Evolutionary conservation across 75 land plant species (phyloP).

Genomic region (Cryptomeria japonica): DNA sequence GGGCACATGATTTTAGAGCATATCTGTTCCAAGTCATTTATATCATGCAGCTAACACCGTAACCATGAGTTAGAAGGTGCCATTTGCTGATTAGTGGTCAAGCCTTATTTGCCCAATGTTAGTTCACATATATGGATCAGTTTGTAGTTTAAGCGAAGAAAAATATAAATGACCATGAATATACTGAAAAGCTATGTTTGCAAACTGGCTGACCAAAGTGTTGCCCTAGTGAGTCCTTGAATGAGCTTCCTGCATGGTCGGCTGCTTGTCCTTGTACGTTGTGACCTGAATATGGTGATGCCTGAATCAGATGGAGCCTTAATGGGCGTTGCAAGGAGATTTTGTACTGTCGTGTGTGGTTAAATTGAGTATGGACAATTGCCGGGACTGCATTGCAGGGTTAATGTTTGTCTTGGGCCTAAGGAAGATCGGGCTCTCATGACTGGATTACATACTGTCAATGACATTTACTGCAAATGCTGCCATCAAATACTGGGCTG

Average conservation of each 20-base stretch:
- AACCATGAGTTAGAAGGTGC: not conserved
- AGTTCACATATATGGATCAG: not conserved
- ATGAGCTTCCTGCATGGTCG: not conserved
- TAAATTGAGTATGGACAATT: conserved; percentile 15
- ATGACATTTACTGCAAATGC: conserved; percentile 56
- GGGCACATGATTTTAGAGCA: not conserved
- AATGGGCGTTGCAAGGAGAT: conserved; percentile 11
- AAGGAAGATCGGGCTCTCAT: conserved; percentile 47
- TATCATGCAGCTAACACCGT: not conserved
- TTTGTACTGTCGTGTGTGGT: conserved; percentile 9
- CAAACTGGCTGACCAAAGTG: not conserved
- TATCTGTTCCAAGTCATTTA: not conserved
- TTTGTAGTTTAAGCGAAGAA: not conserved
- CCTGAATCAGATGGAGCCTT: conserved; percentile 7
- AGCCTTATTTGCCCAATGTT: not conserved
- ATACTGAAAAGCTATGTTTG: not conserved
- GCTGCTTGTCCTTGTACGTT: not conserved
- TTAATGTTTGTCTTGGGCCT: conserved; percentile 60
- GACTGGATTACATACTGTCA: conserved; percentile 63
- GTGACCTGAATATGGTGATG: conserved; percentile 11
- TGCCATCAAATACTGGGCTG: conserved; percentile 72
- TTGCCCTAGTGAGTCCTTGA: not conserved
- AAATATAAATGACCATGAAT: not conserved
- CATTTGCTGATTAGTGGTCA: not conserved
- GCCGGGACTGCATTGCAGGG: conserved; percentile 29